Evolutionary conservation across 176 grass and related monocot species (phyloP), one percentile per base, ranked within the genome.

Genomic region (Oropetium thomaeum): DNA sequence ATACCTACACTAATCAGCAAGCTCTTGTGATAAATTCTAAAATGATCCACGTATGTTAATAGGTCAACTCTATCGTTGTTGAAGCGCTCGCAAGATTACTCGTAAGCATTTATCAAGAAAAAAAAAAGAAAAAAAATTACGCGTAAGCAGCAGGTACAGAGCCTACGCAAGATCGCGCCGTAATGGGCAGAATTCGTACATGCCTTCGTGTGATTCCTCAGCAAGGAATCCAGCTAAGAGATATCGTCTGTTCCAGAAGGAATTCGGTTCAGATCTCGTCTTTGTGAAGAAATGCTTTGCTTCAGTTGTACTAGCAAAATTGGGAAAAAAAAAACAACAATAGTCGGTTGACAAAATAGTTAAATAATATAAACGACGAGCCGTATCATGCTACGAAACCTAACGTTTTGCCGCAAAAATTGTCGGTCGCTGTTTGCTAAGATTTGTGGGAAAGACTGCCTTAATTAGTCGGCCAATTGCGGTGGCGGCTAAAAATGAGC

Each of bases 231-330:
- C 20, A 72, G 32, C 48, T 38, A 16, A 34, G 32, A 4, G 3
- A 7, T 45, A 37, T 55, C 22, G 22, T 55, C 10, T n/a, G n/a
- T n/a, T 26, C n/a, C 22, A 53, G 10, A 69, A 79, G 76, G 35
- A 67, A 78, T 29, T 31, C 48, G 12, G 47, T 22, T 41, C 62
- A 10, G 15, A 0, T 57, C 34, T 42, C 9, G 16, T 67, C 54
- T 53, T 10, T 3, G 8, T 22, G 31, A 67, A 41, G 48, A 67
- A 67, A 29, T 2, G 23, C 16, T 78, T 78, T 78, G 75, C 75
- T 78, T 78, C 10, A 55, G 8, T 27, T 41, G 47, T 33, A n/a
- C n/a, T n/a, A 38, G 7, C 37, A 58, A 34, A 34, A n/a, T n/a
- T n/a, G n/a, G n/a, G n/a, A n/a, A n/a, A n/a, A n/a, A n/a, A n/a